A percentile compares a stretch with the other conserved stretches of the same genome.
phyloP scores from a whole-genome alignment of 208 protist genomes.

The Willaertia magna region DNA sequence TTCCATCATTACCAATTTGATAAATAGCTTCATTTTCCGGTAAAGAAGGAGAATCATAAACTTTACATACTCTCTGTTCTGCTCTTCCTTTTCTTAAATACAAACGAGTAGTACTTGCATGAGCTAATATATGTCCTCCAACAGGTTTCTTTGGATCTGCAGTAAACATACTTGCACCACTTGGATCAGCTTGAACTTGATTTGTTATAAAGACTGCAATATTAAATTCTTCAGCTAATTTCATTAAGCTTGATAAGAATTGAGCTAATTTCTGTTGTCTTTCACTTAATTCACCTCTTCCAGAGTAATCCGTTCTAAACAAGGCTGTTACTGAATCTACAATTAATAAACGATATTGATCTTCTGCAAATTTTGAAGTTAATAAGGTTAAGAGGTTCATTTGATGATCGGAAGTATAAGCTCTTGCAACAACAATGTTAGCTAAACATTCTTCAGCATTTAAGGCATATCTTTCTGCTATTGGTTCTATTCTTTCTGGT shows the following conservation, averaged over 20 bases:
- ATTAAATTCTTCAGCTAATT: constrained; percentile 95
- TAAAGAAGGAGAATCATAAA: constrained; percentile 98
- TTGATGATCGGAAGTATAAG: constrained; percentile 98
- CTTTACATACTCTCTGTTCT: constrained; percentile 97
- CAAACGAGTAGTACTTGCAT: constrained; percentile 96
- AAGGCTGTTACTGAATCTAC: constrained; percentile 96
- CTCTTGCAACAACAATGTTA: constrained; percentile 96
- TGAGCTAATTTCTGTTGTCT: constrained; percentile 97
- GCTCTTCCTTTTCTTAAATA: constrained; percentile 95
- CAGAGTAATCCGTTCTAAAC: constrained; percentile 96
- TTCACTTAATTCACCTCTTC: constrained; percentile 90
- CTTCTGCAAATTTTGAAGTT: constrained; percentile 95
- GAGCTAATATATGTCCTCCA: constrained; percentile 99
- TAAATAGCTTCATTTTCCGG: constrained; percentile 92
- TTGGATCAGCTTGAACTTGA: constrained; percentile 95
- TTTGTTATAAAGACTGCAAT: constrained; percentile 98
- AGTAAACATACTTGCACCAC: constrained; percentile 87
- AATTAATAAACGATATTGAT: constrained; percentile 89
- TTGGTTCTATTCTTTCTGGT: constrained; percentile 69
- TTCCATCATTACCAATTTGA: constrained; percentile 88
- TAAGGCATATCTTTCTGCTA: constrained; percentile 82
- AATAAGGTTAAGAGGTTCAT: constrained; percentile 82
- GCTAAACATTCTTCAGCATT: constrained; percentile 91
- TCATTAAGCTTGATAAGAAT: constrained; percentile 89
- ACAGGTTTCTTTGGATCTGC: constrained; percentile 97